A percentile compares a stretch with the other conserved stretches of the same genome.
These are phyloP conservation scores for Hibiscus syriacus DNA, from an alignment of 345 rosid species.

Conservation along the genomic window DNA sequence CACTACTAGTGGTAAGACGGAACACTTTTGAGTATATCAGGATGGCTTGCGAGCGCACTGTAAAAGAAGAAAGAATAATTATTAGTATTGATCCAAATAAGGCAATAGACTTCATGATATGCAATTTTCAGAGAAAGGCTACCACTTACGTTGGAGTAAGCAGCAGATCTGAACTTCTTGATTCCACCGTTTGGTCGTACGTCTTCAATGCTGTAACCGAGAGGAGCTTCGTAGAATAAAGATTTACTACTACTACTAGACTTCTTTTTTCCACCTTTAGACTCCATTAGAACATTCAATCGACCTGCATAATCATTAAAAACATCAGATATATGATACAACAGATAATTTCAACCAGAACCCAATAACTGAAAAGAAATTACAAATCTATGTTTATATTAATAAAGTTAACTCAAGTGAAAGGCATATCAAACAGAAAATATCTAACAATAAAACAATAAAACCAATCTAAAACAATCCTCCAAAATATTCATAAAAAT, in stretches of 20 bases:
- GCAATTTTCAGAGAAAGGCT: not conserved
- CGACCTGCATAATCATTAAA: not conserved
- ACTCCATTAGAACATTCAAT: constrained; percentile 46
- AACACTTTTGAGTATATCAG: not conserved
- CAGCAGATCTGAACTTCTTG: constrained; percentile 92
- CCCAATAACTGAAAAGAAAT: no score
- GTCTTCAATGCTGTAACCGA: constrained; percentile 96
- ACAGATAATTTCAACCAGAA: not conserved
- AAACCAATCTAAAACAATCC: not conserved
- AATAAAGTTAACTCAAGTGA: no score
- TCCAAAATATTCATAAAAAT: not conserved
- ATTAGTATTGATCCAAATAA: not conserved
- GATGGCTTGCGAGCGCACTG: constrained; percentile 21
- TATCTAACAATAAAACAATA: no score
- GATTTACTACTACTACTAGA: constrained; percentile 45
- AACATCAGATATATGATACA: not conserved
- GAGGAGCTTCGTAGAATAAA: constrained; percentile 79
- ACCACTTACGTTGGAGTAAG: constrained; percentile 36
- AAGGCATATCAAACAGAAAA: no score
- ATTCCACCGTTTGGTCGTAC: constrained; percentile 81
- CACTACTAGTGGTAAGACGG: not conserved
- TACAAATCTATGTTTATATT: no score
- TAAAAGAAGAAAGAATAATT: constrained; percentile 10
- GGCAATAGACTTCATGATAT: not conserved
- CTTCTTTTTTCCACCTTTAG: constrained; percentile 77